phyloP scores from a whole-genome alignment of 78 protist genomes.

The Chrysochromulina parva region DNA sequence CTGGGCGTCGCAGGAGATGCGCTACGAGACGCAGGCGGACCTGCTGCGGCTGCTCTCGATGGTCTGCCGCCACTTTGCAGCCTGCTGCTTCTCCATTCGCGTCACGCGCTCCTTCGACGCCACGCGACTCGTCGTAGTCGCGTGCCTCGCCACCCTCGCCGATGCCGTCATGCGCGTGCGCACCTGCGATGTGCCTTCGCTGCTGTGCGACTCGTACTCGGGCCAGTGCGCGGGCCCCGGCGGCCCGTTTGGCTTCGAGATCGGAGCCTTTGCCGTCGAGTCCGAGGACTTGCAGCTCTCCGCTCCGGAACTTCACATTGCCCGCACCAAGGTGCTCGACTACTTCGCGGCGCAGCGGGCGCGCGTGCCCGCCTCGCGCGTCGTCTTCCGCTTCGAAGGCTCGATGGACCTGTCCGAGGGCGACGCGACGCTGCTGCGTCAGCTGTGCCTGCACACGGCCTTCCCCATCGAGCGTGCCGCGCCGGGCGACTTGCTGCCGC shows the following conservation, averaged over 20 bases:
- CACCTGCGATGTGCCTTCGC: background rate
- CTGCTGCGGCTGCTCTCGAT: background rate
- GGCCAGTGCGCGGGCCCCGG: background rate
- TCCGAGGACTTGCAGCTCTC: background rate
- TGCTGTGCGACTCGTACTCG: background rate
- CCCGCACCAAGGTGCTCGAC: background rate
- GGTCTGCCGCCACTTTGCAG: background rate
- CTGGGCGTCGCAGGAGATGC: background rate
- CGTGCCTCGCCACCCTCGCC: background rate
- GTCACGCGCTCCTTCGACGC: constrained; percentile 3
- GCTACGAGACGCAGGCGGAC: constrained; percentile 14
- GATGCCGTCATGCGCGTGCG: background rate
- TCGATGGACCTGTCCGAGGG: background rate
- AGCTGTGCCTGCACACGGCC: constrained; percentile 13
- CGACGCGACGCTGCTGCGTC: background rate
- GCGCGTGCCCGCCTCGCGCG: background rate
- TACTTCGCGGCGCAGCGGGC: constrained; percentile 17
- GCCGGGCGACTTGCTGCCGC: background rate
- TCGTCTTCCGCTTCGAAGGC: background rate
- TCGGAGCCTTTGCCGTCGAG: background rate
- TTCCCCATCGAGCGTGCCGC: background rate
- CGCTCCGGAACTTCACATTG: background rate
- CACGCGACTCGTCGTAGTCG: background rate
- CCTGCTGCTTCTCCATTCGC: background rate
- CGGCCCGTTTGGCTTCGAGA: background rate